Base-by-base conservation (phyloP, 495 filamentous ascomycete species). In the Aspergillus olivimuriae region DNA sequence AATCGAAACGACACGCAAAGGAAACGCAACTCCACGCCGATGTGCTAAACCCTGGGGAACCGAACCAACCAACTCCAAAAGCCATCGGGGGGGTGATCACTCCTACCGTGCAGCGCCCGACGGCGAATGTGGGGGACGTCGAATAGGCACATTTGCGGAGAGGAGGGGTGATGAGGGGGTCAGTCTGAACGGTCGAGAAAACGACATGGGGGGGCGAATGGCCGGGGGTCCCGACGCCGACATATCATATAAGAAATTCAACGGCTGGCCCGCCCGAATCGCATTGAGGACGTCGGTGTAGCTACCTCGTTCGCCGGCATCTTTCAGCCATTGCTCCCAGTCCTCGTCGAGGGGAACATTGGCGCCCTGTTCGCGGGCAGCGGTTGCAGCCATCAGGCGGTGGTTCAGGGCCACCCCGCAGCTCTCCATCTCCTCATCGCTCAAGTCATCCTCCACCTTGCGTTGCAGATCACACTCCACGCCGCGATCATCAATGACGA, bases 321-420 rank as follows among this genome's bases (percentile, higher is more conserved):
- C 85, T 59, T 89, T 90, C 26, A 92, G 60, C 83, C 84, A 92
- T 62, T 87, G 84, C 60, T 92, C 87, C 81, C 81, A 91, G 46
- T 85, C 83, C 43, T 84, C 80, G 53, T 94, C 86, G 26, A 88
- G 70, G 16, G 78, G 77, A 24, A 81, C 75, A 61, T 77, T 48
- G 60, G 69, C 70, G 65, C 83, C 55, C 74, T 82, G 46, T 69
- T 81, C 66, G 69, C 83, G 53, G 63, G 81, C 66, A 56, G 69
- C 83, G 33, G 80, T 84, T 19, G 82, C 80, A 34, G 78, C 80
- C 36, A 82, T 63, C n/a, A 92, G 76, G 22, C 79, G 79, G 56
- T 84, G 72, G 50, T 90, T 89, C 34, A 90, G 68, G 31, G 78
- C 75, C 43, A 83, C 66, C 1, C 86, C 86, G 26, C 86, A 81